Conservation (phyloP, 148 eudicot genomes). For the Vaccinium vitisidaea region DNA sequence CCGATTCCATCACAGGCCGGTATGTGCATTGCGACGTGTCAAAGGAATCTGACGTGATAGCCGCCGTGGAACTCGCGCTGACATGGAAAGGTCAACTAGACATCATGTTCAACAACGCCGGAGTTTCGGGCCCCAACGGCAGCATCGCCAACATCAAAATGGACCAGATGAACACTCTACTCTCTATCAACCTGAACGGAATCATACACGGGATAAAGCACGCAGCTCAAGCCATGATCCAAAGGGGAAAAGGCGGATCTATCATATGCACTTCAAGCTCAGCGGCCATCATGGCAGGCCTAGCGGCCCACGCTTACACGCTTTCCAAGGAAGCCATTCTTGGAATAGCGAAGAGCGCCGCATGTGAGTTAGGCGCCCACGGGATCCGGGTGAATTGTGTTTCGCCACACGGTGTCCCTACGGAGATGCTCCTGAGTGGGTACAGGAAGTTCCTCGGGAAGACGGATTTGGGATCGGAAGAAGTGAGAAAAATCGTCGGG, state of each 20-base stretch:
- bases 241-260: slow-evolving; percentile 38
- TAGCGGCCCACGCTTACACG: slow-evolving; percentile 74
- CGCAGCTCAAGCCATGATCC: slow-evolving; percentile 71
- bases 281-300: slow-evolving; percentile 71
- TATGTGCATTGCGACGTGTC: slow-evolving; percentile 82
- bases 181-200: slow-evolving; percentile 55
- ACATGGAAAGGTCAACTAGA: slow-evolving; percentile 73
- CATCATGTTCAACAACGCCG: slow-evolving; percentile 86
- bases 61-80: slow-evolving; percentile 55
- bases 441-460: slow-evolving; percentile 28
- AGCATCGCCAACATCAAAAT: slow-evolving; percentile 63
- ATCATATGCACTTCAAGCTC: slow-evolving; percentile 80
- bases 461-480: slow-evolving; percentile 34
- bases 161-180: slow-evolving; percentile 38
- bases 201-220: slow-evolving; percentile 70
- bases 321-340: slow-evolving; percentile 68
- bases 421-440: slow-evolving; percentile 66
- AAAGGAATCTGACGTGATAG: slow-evolving; percentile 61
- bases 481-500: slow-evolving; percentile 43
- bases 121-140: slow-evolving; percentile 53
- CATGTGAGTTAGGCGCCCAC: slow-evolving; percentile 72
- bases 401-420: slow-evolving; percentile 77
- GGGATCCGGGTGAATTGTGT: slow-evolving; percentile 85
- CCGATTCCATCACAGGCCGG: slow-evolving; percentile 60
- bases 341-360: slow-evolving; percentile 53